Evolutionary conservation across 768 basidiomycete species (phyloP).

Genomic region (Pseudohyphozyma bogoriensis): DNA sequence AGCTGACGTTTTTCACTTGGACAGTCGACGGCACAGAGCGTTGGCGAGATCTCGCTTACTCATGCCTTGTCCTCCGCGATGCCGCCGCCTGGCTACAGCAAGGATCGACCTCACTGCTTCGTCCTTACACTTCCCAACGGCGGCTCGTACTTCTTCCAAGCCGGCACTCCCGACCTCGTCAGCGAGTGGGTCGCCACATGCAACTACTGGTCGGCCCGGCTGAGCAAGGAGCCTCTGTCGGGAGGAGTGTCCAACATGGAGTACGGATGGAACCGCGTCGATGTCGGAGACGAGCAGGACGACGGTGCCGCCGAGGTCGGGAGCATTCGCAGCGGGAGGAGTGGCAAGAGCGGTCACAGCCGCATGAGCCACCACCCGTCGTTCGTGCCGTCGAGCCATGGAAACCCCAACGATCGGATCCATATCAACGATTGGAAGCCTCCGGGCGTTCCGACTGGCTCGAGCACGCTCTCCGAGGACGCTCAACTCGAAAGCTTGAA

Average conservation of each 20-base stretch:
- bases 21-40: slow-evolving; percentile 73
- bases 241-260: slow-evolving; percentile 99
- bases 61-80: slow-evolving; percentile 80
- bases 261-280: slow-evolving; percentile 79
- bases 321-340: slow-evolving; percentile 29
- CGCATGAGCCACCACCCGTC: slow-evolving; percentile 51
- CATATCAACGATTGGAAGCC: slow-evolving; percentile 90
- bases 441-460: slow-evolving; percentile 69
- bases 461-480: slow-evolving; percentile 85
- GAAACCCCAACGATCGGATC: slow-evolving; percentile 51
- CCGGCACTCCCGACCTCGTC: slow-evolving; percentile 96
- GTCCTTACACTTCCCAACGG: slow-evolving; percentile 79
- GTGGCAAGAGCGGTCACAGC: slow-evolving; percentile 42
- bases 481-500: slow-evolving; percentile 77
- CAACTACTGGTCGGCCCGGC: slow-evolving; percentile 98
- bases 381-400: slow-evolving; percentile 46
- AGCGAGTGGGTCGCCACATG: slow-evolving; percentile 98
- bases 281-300: slow-evolving; percentile 34
- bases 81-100: slow-evolving; percentile 83
- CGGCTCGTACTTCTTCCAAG: slow-evolving; percentile 95
- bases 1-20: neutral
- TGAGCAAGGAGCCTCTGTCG: slow-evolving; percentile 84
- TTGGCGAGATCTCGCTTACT: slow-evolving; percentile 71
- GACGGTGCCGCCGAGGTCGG: slow-evolving; percentile 32
- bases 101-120: slow-evolving; percentile 87